phyloP scores from a whole-genome alignment of 2,329 filamentous ascomycete genomes.

The Claviceps sp. region DNA sequence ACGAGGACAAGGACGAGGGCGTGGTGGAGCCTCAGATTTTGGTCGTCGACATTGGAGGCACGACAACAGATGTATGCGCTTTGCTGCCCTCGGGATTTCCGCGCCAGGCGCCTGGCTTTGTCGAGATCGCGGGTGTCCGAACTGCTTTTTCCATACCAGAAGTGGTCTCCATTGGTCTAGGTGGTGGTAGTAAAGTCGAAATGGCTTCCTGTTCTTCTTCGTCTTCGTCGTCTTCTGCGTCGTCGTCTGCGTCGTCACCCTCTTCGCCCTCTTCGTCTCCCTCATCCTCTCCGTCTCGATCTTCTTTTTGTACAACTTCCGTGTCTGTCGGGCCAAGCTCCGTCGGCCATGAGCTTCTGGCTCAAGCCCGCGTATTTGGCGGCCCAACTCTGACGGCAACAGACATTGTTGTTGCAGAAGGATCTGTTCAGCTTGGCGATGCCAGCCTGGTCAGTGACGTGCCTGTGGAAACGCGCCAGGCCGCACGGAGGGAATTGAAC shows the following conservation, averaged over 20 bases:
- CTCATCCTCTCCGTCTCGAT: neutral
- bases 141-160: constrained; percentile 47
- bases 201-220: constrained; percentile 10
- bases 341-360: constrained; percentile 36
- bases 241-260: neutral
- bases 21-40: constrained; percentile 22
- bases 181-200: constrained; percentile 32
- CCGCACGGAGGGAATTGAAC: constrained; percentile 24
- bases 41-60: constrained; percentile 47
- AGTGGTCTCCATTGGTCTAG: constrained; percentile 41
- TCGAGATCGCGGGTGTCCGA: constrained; percentile 43
- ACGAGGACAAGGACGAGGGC: neutral
- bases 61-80: constrained; percentile 46
- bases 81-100: constrained; percentile 46
- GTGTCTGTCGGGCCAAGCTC: constrained; percentile 42
- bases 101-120: constrained; percentile 43
- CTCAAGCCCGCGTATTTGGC: constrained; percentile 38
- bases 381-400: constrained; percentile 38
- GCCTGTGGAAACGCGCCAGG: constrained; percentile 9
- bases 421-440: constrained; percentile 19
- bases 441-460: constrained; percentile 15
- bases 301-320: constrained; percentile 13
- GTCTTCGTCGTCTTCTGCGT: neutral
- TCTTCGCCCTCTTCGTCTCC: no score
- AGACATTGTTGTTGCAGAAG: constrained; percentile 32